Percentiles rank a stretch among this genome's conserved stretches.
Conservation (phyloP, 225 moss, liverwort and hornwort genomes). For the Straminergon stramineum region DNA sequence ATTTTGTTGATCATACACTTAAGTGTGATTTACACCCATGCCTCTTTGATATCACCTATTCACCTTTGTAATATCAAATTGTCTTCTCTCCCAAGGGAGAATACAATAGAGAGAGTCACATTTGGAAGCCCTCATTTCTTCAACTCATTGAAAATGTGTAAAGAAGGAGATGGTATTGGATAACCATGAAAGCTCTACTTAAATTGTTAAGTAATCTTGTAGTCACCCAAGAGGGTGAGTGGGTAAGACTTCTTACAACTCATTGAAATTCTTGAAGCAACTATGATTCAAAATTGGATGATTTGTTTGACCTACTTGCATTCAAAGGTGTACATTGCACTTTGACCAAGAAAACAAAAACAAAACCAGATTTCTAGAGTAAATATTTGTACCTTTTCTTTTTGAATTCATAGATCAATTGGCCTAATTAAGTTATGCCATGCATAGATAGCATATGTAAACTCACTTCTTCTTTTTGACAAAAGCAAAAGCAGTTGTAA, state of each 20-base stretch:
- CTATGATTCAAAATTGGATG: not conserved
- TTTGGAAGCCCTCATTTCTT: not conserved
- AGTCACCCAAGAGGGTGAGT: not conserved
- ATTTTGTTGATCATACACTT: not conserved
- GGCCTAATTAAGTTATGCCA: not conserved
- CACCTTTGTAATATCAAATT: not conserved
- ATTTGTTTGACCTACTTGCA: no score
- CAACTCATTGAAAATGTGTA: not conserved
- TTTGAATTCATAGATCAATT: not conserved
- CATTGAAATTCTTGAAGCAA: not conserved
- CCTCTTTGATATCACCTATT: not conserved
- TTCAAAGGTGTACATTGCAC: no score
- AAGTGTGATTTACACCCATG: not conserved
- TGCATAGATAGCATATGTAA: not conserved
- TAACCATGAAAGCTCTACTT: accelerated
- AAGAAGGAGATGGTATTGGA: not conserved
- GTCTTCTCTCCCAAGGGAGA: not conserved
- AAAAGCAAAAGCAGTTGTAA: not conserved
- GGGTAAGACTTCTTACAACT: not conserved
- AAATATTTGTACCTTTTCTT: not conserved
- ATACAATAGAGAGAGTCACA: not conserved
- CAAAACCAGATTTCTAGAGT: no score
- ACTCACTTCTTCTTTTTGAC: not conserved
- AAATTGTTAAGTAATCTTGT: not conserved
- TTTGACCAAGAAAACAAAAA: not conserved